Evolutionary conservation across 2,329 filamentous ascomycete genomes (phyloP).

Genomic region (Teratosphaeria zuluensis): DNA sequence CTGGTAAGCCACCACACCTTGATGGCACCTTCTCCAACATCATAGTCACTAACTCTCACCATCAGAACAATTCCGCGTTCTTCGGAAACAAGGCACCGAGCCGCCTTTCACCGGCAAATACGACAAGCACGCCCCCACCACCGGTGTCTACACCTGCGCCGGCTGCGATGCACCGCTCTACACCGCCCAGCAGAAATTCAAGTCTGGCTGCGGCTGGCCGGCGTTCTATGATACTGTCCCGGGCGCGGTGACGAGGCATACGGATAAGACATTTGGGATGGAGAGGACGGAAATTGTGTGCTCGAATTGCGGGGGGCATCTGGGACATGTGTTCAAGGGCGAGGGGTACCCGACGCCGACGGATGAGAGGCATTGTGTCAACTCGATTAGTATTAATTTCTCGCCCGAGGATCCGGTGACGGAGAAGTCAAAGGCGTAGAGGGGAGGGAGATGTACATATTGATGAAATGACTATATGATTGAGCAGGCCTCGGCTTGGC

Average conservation of each 20-base stretch:
- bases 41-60: background rate
- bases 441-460: background rate
- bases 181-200: slow-evolving; percentile 90
- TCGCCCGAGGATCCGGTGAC: slow-evolving; percentile 50
- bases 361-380: slow-evolving; percentile 95
- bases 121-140: slow-evolving; percentile 69
- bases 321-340: slow-evolving; percentile 87
- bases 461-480: background rate
- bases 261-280: slow-evolving; percentile 73
- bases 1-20: slow-evolving; percentile 40
- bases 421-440: slow-evolving; percentile 25
- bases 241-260: slow-evolving; percentile 74
- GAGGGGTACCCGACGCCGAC: slow-evolving; percentile 78
- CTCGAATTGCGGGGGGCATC: slow-evolving; percentile 82
- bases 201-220: slow-evolving; percentile 93
- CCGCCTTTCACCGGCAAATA: slow-evolving; percentile 68
- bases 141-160: slow-evolving; percentile 78
- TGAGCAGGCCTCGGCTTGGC: background rate
- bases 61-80: slow-evolving; percentile 89
- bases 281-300: slow-evolving; percentile 86
- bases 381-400: slow-evolving; percentile 84
- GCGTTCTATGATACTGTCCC: slow-evolving; percentile 95
- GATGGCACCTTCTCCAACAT: background rate
- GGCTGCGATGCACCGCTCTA: slow-evolving; percentile 83
- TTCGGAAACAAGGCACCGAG: slow-evolving; percentile 89